Evolutionary conservation across 2,329 filamentous ascomycete genomes (phyloP), one percentile per base, ranked within the genome.

Genomic region (Aspergillus sp.): DNA sequence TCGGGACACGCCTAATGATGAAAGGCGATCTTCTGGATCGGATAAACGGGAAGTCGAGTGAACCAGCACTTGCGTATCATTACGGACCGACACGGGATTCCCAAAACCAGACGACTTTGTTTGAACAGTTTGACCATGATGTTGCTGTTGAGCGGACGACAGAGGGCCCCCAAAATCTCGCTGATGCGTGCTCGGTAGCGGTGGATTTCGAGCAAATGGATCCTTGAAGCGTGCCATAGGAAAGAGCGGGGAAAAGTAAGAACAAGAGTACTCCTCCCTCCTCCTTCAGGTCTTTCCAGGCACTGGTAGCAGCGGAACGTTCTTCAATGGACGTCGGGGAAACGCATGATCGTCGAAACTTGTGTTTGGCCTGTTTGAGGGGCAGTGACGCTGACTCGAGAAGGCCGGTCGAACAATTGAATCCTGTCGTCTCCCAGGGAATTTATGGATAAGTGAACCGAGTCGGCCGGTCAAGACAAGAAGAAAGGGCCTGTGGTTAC

Each of bases 161-260:
- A 19, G 45, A 6, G 21, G 25, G 25, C 43, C 43, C 29, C 32
- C 20, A 31, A 13, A 16, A 16, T 36, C 49, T 16, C 17, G 9
- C 19, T 43, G 31, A 34, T 48, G 52, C 9, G 43, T 29, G 41
- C 38, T 45, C 25, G 36, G 29, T 32, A 36, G 41, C 23, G 45
- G 42, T 40, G 47, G 50, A 47, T 46, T 38, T 47, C 38, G 43
- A 50, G 43, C 44, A 14, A 52, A 41, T 21, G 36, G 31, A 29
- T 42, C 31, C 23, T 49, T 43, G 23, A 32, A 44, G 32, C 45
- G 40, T 50, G 54, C 51, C 49, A 54, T 54, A 23, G 36, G 41
- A 51, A 40, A 47, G 36, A 31, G 23, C 14, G 40, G 19, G 16
- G 36, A 32, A 51, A 32, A 47, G 25, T 17, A 19, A 10, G 40